Conservation (phyloP, 2,329 filamentous ascomycete genomes). For the Parascedosporium putredinis region DNA sequence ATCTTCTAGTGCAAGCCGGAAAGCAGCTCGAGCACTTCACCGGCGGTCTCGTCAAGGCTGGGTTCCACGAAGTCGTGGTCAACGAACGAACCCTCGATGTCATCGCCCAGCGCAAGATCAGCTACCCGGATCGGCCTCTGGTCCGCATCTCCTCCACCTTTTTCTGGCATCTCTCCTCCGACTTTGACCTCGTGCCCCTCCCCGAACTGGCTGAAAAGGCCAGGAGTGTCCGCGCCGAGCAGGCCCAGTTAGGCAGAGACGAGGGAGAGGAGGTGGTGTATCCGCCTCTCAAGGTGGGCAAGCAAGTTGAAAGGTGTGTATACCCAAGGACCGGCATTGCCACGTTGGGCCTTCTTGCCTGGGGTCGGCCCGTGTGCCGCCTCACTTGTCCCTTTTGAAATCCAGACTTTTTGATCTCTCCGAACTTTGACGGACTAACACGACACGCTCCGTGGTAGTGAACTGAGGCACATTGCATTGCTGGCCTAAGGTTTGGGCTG, state of each 20-base stretch:
- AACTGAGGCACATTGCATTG: conserved; percentile 8
- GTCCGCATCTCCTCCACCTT: conserved; percentile 50
- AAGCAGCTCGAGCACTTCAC: conserved; percentile 54
- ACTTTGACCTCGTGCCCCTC: conserved; percentile 43
- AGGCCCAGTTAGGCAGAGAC: conserved; percentile 38
- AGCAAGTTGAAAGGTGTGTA: conserved; percentile 40
- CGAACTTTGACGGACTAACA: too few species aligned
- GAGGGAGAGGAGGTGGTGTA: conserved; percentile 42
- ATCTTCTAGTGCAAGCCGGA: conserved; percentile 50
- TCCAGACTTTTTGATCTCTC: too few species aligned
- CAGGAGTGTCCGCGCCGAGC: conserved; percentile 30
- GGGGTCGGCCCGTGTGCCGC: too few species aligned
- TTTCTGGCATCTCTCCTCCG: conserved; percentile 50
- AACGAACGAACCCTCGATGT: conserved; percentile 39
- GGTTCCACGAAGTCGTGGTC: conserved; percentile 52
- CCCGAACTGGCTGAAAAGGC: conserved; percentile 35
- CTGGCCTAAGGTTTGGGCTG: conserved; percentile 7
- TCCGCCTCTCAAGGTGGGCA: conserved; percentile 44
- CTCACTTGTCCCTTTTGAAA: too few species aligned
- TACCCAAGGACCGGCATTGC: not conserved
- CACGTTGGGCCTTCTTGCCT: too few species aligned
- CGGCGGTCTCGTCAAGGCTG: conserved; percentile 50
- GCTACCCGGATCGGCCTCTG: conserved; percentile 37
- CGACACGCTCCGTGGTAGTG: not conserved
- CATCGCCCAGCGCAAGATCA: conserved; percentile 29